A percentile compares a stretch with the other conserved stretches of the same genome.
These are phyloP conservation scores for Nannochloris sp. DNA, from an alignment of 139 green algal species.

Conservation along the genomic window DNA sequence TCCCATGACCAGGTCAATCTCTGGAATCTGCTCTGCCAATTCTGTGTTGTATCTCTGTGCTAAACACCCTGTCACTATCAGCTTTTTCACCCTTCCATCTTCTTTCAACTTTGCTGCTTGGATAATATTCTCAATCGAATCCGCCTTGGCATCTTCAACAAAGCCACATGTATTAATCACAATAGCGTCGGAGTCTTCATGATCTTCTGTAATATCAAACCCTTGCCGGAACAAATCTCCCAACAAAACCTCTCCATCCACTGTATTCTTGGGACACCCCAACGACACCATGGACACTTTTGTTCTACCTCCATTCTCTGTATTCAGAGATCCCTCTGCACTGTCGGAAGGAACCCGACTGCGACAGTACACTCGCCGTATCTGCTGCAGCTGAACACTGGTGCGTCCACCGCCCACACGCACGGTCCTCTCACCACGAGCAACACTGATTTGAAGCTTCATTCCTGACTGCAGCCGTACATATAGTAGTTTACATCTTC, in stretches of 20 bases:
- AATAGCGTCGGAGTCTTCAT: conserved; percentile 65
- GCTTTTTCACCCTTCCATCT: conserved; percentile 42
- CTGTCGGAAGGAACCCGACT: neutral
- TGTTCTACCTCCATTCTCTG: neutral
- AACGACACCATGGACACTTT: conserved; percentile 52
- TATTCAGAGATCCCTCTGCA: neutral
- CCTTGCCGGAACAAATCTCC: conserved; percentile 62
- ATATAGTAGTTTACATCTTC: too few relatives aligned
- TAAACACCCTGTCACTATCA: conserved; percentile 85
- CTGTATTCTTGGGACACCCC: conserved; percentile 83
- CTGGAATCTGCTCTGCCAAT: conserved; percentile 62
- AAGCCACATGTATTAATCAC: conserved; percentile 85
- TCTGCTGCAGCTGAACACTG: too few relatives aligned
- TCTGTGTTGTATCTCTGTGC: conserved; percentile 74
- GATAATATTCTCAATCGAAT: conserved; percentile 78
- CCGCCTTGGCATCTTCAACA: conserved; percentile 82
- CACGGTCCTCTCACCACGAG: too few relatives aligned
- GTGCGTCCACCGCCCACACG: too few relatives aligned
- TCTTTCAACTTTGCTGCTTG: conserved; percentile 58
- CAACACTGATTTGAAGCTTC: too few relatives aligned
- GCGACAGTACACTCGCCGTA: neutral
- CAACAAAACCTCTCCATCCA: conserved; percentile 86
- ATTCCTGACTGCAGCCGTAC: too few relatives aligned
- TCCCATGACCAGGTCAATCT: conserved; percentile 75
- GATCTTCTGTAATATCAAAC: conserved; percentile 56